Evolutionary conservation across 805 yeast species (phyloP).

Genomic region (Schwanniomyces pseudopolymorphus): DNA sequence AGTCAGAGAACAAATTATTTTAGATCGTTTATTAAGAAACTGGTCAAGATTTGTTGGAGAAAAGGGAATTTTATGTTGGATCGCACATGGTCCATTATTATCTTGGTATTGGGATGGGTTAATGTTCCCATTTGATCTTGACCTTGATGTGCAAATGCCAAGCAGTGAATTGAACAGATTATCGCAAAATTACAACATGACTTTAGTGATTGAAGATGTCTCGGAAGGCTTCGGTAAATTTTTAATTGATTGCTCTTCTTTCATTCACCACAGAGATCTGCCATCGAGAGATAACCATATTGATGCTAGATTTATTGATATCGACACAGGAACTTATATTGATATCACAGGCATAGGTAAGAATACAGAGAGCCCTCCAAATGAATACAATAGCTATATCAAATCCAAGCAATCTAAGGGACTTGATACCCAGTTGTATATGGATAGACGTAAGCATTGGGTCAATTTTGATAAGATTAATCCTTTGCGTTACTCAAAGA

Average conservation of each 20-base stretch:
- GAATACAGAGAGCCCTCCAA: slow-evolving; percentile 17
- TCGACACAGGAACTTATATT: slow-evolving; percentile 53
- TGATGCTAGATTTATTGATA: slow-evolving; percentile 53
- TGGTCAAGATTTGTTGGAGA: slow-evolving; percentile 24
- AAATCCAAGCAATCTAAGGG: slow-evolving; percentile 17
- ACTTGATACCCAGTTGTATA: slow-evolving; percentile 21
- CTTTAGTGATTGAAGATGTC: slow-evolving; percentile 26
- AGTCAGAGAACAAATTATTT: slow-evolving; percentile 19
- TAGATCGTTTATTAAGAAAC: slow-evolving; percentile 20
- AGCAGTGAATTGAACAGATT: slow-evolving; percentile 18
- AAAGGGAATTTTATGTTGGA: slow-evolving; percentile 23
- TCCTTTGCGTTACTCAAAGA: slow-evolving; percentile 52
- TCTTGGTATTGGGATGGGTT: slow-evolving; percentile 28
- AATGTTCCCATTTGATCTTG: slow-evolving; percentile 23
- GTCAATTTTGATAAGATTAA: slow-evolving; percentile 36
- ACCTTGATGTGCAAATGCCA: slow-evolving; percentile 26
- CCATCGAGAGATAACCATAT: slow-evolving; percentile 23
- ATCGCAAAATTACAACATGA: slow-evolving; percentile 20
- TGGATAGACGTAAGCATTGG: slow-evolving; percentile 37
- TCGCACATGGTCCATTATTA: slow-evolving; percentile 24
- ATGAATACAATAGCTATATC: slow-evolving; percentile 16
- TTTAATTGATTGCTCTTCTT: slow-evolving; percentile 23
- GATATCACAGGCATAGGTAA: slow-evolving; percentile 49
- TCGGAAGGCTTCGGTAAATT: slow-evolving; percentile 19
- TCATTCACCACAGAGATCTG: slow-evolving; percentile 20